Base-by-base conservation (phyloP, 257 asterid genomes). In the Capsicum baccatum region DNA sequence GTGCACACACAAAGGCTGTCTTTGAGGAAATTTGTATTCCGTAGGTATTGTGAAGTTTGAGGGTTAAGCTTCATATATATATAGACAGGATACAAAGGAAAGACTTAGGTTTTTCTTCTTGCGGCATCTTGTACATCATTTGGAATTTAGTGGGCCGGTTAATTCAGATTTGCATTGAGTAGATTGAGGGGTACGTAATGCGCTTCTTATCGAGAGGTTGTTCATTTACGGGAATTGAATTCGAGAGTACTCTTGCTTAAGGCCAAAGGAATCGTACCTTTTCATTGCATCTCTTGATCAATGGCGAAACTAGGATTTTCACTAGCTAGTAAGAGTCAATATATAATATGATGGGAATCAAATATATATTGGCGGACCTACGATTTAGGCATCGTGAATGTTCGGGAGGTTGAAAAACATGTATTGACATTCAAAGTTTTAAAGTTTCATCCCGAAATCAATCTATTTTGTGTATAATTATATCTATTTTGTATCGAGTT, bases 11-110 rank as follows among this genome's bases (percentile, higher is more conserved):
- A 50, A 76, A 76, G 81, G 81, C 52, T 76, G 63, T 76, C 81
- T 52, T 21, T 76, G 81, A 52, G 81, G 47, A 58, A 66, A 35
- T 76, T 56, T 44, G 52, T 68, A 10, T 5, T 16, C 39, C 15
- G 83, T 42, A 48, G 56, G 83, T 76, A 50, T 39, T 14, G 70
- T 68, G 26, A 55, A 58, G n/a, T 55, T 10, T 11, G 66, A 26
- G 79, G 33, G 3, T 37, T 55, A 64, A 15, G 57, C 17, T 39
- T 33, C 55, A 57, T 85, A 83, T 60, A 87, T 85, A 87, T 60
- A 87, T 85, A 87, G 73, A 44, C 63, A 70, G 33, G 47, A 62
- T 12, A 19, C 3, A 56, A 9, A 6, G 33, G 64, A 56, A 73
- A 17, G 55, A 37, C 79, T 58, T 79, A 6, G 6, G 11, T 33